These are phyloP conservation scores for Didymella exigua DNA, from an alignment of 2,329 filamentous ascomycete genomes.

Conservation along the genomic window DNA sequence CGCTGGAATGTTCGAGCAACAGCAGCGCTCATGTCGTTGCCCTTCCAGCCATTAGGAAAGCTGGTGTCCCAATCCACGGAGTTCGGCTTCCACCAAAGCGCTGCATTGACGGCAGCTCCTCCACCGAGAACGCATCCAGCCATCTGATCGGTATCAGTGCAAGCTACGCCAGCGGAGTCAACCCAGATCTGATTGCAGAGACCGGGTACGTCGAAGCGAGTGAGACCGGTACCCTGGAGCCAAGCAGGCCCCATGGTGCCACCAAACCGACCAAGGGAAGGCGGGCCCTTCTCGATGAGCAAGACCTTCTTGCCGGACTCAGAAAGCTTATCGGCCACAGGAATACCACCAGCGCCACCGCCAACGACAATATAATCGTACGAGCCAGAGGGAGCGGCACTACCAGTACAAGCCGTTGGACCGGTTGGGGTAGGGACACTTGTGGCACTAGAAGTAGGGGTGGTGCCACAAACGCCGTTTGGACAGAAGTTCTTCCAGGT, in stretches of 20 bases:
- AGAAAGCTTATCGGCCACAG: slow-evolving; percentile 64
- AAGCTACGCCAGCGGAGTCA: slow-evolving; percentile 67
- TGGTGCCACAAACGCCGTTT: slow-evolving; percentile 23
- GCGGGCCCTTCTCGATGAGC: slow-evolving; percentile 57
- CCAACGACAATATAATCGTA: slow-evolving; percentile 71
- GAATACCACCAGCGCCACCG: slow-evolving; percentile 66
- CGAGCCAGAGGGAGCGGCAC: slow-evolving; percentile 49
- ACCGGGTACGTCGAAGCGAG: slow-evolving; percentile 73
- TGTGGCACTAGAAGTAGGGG: slow-evolving; percentile 33
- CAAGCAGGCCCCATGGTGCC: slow-evolving; percentile 66
- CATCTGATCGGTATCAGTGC: slow-evolving; percentile 74
- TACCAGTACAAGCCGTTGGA: slow-evolving; percentile 46
- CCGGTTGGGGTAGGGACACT: slow-evolving; percentile 35
- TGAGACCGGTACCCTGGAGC: slow-evolving; percentile 66
- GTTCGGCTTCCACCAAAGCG: slow-evolving; percentile 71
- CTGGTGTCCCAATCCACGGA: slow-evolving; percentile 72
- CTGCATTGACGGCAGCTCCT: slow-evolving; percentile 69
- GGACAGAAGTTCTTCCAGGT: slow-evolving; percentile 48
- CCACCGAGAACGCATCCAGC: slow-evolving; percentile 74
- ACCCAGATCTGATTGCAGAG: slow-evolving; percentile 74
- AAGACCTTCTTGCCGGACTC: slow-evolving; percentile 69
- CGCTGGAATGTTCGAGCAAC: slow-evolving; percentile 68
- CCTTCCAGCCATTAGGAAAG: slow-evolving; percentile 75
- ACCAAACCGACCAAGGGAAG: slow-evolving; percentile 68
- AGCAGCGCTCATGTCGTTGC: slow-evolving; percentile 64